phyloP scores from a whole-genome alignment of 2,329 filamentous ascomycete species.

The Chaetomiaceae sp. region DNA sequence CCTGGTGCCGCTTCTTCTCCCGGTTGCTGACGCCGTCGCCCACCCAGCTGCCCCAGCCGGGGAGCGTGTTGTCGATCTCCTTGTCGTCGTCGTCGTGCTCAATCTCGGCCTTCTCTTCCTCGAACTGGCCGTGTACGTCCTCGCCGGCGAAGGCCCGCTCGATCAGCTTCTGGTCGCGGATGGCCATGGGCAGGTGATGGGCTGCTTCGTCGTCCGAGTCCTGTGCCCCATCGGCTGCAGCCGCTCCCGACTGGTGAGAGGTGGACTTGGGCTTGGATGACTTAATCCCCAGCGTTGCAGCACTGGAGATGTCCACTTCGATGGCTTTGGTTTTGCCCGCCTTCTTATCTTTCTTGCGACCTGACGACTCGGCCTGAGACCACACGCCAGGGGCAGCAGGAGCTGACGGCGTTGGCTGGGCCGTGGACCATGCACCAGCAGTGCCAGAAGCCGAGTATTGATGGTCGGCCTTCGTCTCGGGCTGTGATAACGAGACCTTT shows the following conservation, averaged over 20 bases:
- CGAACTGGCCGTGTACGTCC: slow-evolving; percentile 76
- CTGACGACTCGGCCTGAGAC: slow-evolving; percentile 33
- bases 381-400: slow-evolving; percentile 33
- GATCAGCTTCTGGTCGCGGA: slow-evolving; percentile 62
- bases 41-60: slow-evolving; percentile 90
- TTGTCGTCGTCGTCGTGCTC: slow-evolving; percentile 76
- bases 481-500: background rate
- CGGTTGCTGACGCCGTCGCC: slow-evolving; percentile 73
- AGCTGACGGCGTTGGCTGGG: slow-evolving; percentile 11
- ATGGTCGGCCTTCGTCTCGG: background rate
- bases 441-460: slow-evolving; percentile 16
- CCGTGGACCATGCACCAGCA: slow-evolving; percentile 37
- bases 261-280: slow-evolving; percentile 20
- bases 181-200: slow-evolving; percentile 49
- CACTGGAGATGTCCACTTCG: slow-evolving; percentile 37
- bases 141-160: slow-evolving; percentile 82
- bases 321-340: slow-evolving; percentile 27
- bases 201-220: slow-evolving; percentile 41
- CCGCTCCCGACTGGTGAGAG: slow-evolving; percentile 6
- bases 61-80: slow-evolving; percentile 74
- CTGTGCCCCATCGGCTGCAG: slow-evolving; percentile 26
- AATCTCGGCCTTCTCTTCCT: slow-evolving; percentile 66
- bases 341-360: slow-evolving; percentile 37
- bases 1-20: slow-evolving; percentile 57
- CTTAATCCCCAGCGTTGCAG: slow-evolving; percentile 26